Evolutionary conservation across 2,329 filamentous ascomycete species (phyloP).

Genomic region (Monilinia polystroma): DNA sequence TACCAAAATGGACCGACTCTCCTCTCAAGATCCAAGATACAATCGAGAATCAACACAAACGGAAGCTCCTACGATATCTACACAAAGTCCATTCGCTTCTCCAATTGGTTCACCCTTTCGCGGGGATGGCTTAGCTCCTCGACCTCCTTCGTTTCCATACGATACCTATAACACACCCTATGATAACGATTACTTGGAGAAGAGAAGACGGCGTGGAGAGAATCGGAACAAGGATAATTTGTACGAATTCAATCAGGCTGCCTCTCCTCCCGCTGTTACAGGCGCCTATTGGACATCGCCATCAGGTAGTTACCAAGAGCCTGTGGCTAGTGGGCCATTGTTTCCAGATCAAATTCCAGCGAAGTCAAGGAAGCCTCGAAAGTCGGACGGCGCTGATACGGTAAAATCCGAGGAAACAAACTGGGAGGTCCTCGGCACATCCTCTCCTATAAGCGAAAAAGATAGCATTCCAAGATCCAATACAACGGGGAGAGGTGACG

Average conservation of each 20-base stretch:
- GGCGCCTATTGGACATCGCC: slow-evolving; percentile 58
- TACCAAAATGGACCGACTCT: slow-evolving; percentile 31
- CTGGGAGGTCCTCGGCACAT: slow-evolving; percentile 26
- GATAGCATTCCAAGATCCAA: slow-evolving; percentile 8
- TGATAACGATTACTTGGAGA: slow-evolving; percentile 47
- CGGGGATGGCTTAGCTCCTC: slow-evolving; percentile 55
- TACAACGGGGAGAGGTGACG: slow-evolving; percentile 28
- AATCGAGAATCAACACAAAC: slow-evolving; percentile 54
- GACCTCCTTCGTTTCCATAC: slow-evolving; percentile 58
- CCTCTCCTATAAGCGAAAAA: slow-evolving; percentile 23
- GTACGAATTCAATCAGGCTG: slow-evolving; percentile 35
- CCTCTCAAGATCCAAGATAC: slow-evolving; percentile 44
- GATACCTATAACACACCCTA: slow-evolving; percentile 38
- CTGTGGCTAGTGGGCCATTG: slow-evolving; percentile 45
- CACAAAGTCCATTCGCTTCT: slow-evolving; percentile 57
- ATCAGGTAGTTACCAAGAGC: slow-evolving; percentile 56
- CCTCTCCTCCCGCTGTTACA: slow-evolving; percentile 52
- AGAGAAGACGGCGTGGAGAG: slow-evolving; percentile 44
- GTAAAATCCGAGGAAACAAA: slow-evolving; percentile 31
- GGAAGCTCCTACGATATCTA: slow-evolving; percentile 57
- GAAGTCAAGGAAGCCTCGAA: slow-evolving; percentile 37
- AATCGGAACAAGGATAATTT: slow-evolving; percentile 47
- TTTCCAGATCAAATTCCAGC: slow-evolving; percentile 39
- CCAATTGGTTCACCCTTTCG: slow-evolving; percentile 53
- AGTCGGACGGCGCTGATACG: slow-evolving; percentile 35